Conservation (phyloP, 495 filamentous ascomycete genomes). For the Recurvomyces mirabilis region DNA sequence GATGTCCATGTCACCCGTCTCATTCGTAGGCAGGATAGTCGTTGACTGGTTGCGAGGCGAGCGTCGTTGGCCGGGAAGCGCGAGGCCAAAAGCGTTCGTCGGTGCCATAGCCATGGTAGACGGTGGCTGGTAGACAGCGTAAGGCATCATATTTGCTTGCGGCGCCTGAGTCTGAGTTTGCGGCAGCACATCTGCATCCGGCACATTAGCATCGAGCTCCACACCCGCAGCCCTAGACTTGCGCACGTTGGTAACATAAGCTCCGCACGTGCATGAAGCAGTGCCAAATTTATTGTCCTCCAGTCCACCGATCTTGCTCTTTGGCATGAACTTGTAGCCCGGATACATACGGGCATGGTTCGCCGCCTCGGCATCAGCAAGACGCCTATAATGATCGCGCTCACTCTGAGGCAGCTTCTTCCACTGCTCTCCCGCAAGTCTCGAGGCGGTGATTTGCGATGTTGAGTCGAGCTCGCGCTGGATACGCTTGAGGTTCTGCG, state of each 20-base stretch:
- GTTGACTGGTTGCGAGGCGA: no score
- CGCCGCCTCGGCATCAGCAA: background rate
- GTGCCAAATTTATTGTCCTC: background rate
- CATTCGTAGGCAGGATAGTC: no score
- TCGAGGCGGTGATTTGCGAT: background rate
- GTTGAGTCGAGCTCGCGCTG: background rate
- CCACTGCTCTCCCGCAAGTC: background rate
- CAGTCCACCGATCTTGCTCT: background rate
- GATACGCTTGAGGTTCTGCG: background rate
- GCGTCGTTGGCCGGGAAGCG: background rate
- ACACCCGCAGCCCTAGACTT: background rate
- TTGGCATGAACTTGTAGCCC: background rate
- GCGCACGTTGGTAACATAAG: background rate
- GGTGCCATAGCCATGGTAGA: no score
- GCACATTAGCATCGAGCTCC: background rate
- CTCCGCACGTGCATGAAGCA: background rate
- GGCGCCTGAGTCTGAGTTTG: background rate
- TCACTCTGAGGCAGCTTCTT: background rate
- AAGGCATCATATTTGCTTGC: no score
- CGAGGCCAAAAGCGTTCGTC: no score
- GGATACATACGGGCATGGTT: background rate
- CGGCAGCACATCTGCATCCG: background rate
- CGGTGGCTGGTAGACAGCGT: no score
- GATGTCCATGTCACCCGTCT: no score
- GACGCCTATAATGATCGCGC: background rate